Conservation (phyloP, 2,329 filamentous ascomycete species). For the Thyridium curvatum region DNA sequence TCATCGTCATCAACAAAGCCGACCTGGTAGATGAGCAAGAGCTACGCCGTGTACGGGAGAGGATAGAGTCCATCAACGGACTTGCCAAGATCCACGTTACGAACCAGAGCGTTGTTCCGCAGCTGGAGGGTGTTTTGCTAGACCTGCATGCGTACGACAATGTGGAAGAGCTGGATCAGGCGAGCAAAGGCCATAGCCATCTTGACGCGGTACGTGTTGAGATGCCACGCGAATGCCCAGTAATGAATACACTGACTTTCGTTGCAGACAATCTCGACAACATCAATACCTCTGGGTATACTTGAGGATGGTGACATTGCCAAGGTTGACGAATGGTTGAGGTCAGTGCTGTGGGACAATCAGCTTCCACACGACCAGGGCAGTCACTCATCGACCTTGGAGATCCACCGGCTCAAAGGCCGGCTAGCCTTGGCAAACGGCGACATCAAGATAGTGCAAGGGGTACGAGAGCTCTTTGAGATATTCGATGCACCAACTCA, state of each 20-base stretch:
- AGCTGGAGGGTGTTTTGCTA: conserved; percentile 78
- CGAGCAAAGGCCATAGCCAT: conserved; percentile 77
- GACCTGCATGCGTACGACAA: conserved; percentile 91
- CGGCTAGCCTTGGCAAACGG: conserved; percentile 62
- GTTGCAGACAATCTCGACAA: conserved; percentile 82
- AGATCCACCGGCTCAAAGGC: conserved; percentile 86
- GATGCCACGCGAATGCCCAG: conserved; percentile 7
- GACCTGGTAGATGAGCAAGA: conserved; percentile 72
- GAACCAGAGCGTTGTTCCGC: conserved; percentile 69
- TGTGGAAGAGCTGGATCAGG: conserved; percentile 66
- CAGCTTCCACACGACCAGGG: conserved; percentile 42
- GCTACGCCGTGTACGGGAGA: conserved; percentile 59
- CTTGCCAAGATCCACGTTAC: conserved; percentile 81
- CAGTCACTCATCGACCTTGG: conserved; percentile 42
- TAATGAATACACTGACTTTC: no score
- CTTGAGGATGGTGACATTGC: conserved; percentile 52
- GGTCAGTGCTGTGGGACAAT: conserved; percentile 77
- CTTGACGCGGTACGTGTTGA: conserved; percentile 77
- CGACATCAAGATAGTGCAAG: conserved; percentile 72
- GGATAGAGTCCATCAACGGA: conserved; percentile 82
- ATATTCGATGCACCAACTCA: conserved; percentile 58
- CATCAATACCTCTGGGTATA: conserved; percentile 61
- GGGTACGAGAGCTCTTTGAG: conserved; percentile 90
- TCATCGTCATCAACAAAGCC: conserved; percentile 88
- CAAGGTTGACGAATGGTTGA: conserved; percentile 73